These are phyloP conservation scores for Calonectria fujianensis DNA, from an alignment of 2,329 filamentous ascomycete genomes.

Conservation along the genomic window DNA sequence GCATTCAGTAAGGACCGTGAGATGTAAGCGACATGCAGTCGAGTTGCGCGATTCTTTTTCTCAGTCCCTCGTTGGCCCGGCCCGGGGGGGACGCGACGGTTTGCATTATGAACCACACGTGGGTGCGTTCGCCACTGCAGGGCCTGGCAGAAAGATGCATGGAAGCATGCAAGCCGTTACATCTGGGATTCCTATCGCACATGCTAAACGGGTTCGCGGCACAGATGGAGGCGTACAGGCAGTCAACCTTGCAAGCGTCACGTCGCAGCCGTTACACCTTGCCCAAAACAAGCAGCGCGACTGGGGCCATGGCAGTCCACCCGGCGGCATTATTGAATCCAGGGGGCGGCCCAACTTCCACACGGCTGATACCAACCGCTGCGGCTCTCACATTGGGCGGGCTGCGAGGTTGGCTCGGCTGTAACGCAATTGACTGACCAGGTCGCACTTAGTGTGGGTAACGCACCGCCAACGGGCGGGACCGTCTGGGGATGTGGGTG, in stretches of 20 bases:
- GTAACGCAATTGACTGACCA: not conserved
- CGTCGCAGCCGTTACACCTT: constrained; percentile 4
- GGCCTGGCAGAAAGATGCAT: not conserved
- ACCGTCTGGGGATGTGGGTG: constrained; percentile 8
- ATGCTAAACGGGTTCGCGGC: constrained; percentile 16
- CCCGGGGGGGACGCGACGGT: not conserved
- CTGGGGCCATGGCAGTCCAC: not conserved
- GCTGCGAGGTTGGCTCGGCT: not conserved
- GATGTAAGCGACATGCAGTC: not conserved
- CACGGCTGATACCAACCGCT: not conserved
- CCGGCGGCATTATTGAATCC: not conserved
- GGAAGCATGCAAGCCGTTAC: not conserved
- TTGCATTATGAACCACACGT: constrained; percentile 9
- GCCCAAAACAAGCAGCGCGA: not conserved
- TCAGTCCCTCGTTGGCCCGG: not conserved
- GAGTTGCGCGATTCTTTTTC: constrained; percentile 9
- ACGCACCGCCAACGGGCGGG: not conserved
- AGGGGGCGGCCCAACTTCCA: not conserved
- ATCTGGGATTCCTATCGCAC: not conserved
- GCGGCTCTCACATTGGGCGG: not conserved
- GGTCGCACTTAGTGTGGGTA: not conserved
- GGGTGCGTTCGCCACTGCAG: not conserved
- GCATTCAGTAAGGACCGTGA: constrained; percentile 12
- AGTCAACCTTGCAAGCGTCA: not conserved
- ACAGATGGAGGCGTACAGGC: not conserved